Evolutionary conservation across 2,329 filamentous ascomycete species (phyloP), one percentile per base, ranked within the genome.

Genomic region (Pleomassaria siparia): DNA sequence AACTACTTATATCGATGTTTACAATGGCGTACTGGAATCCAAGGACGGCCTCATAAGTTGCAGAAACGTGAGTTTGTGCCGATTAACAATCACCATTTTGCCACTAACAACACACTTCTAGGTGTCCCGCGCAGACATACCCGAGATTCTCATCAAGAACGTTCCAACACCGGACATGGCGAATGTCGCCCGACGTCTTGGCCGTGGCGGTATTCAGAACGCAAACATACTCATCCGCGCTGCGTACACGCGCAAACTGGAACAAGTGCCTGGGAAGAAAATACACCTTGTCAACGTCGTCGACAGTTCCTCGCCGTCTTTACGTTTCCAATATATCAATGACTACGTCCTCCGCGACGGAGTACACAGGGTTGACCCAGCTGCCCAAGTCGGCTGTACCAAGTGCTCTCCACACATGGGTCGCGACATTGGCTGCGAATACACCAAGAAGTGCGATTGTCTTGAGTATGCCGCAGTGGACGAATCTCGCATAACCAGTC

Each of bases 321-420:
- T 81, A 0, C 72, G 80, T 30, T 95, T 94, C 58, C 75, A 76
- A 0, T 92, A 91, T 65, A 85, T 91, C 44, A 74, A 84, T 6
- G 69, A 78, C 1, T 84, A 83, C 9, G 73, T 86, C 3, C 74
- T 88, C 1, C 72, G 80, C 2, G 58, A 77, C 1, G 86, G 82
- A 16, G 85, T 92, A 0, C 67, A 79, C 35, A 75, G 78, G 11
- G 80, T 80, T 3, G 80, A 81, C 50, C 73, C 75, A 40, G 85
- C 78, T 22, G 87, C 89, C 45, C 80, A 84, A 53, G 79, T 77
- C 45, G 89, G 89, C 2, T 95, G 89, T 63, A 46, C 51, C 3
- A 72, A 80, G 39, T 95, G 89, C 60, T 67, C 61, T 1, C 72
- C 80, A 2, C 76, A 82, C 41, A 76, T 80, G 59, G 79, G 83